Evolutionary conservation across 2,329 filamentous ascomycete species (phyloP).

Genomic region (Diaporthe sp.): DNA sequence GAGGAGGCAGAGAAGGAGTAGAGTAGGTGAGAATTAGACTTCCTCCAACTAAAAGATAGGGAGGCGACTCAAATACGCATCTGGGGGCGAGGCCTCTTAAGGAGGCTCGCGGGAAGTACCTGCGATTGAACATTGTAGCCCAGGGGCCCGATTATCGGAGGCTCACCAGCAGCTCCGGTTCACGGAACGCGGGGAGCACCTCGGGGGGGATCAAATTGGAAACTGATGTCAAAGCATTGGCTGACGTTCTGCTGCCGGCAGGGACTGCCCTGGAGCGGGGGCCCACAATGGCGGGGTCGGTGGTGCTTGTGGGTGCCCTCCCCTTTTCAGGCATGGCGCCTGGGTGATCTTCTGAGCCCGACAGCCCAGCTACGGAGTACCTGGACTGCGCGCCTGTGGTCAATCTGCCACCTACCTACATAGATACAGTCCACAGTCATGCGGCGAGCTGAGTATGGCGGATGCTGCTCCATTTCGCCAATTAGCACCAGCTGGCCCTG

Average conservation of each 20-base stretch:
- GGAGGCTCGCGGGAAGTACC: constrained; percentile 22
- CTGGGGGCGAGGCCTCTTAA: constrained; percentile 22
- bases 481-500: neutral
- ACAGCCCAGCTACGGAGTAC: neutral
- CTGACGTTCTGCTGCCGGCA: constrained; percentile 17
- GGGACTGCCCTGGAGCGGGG: constrained; percentile 25
- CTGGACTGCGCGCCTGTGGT: neutral
- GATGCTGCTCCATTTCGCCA: neutral
- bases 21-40: neutral
- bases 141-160: constrained; percentile 52
- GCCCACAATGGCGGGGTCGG: constrained; percentile 28
- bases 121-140: constrained; percentile 24
- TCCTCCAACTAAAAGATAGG: neutral
- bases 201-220: constrained; percentile 47
- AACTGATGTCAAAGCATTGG: constrained; percentile 50
- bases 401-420: neutral
- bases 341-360: neutral
- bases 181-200: constrained; percentile 54
- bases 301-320: neutral
- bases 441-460: no score
- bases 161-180: constrained; percentile 48
- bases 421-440: neutral
- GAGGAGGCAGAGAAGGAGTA: neutral
- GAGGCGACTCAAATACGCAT: constrained; percentile 2
- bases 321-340: constrained; percentile 5